A percentile compares a stretch with the other conserved stretches of the same genome.
Conservation (phyloP, 2,329 filamentous ascomycete genomes). For the Corinectria fuckeliana region DNA sequence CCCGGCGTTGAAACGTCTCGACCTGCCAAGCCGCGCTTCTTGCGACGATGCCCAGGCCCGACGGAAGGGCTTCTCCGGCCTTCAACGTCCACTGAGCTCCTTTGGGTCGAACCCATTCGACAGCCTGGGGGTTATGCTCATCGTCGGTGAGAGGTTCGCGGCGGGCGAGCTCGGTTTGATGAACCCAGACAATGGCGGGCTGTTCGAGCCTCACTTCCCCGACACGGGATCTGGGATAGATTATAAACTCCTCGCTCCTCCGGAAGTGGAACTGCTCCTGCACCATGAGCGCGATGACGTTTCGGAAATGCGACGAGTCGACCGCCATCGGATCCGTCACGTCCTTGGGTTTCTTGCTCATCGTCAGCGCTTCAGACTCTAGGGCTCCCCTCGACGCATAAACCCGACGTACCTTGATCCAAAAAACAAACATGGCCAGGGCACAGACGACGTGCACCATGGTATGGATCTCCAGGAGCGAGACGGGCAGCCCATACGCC, state of each 20-base stretch:
- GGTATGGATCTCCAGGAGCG: slow-evolving; percentile 44
- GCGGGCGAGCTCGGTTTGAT: background rate
- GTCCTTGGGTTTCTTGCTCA: slow-evolving; percentile 24
- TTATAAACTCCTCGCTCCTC: slow-evolving; percentile 13
- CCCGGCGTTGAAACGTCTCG: slow-evolving; percentile 7
- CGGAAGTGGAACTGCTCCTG: slow-evolving; percentile 20
- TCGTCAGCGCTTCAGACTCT: background rate
- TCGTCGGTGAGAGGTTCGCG: slow-evolving; percentile 12
- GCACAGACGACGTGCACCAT: slow-evolving; percentile 31
- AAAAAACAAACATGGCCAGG: slow-evolving; percentile 28
- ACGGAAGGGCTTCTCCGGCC: slow-evolving; percentile 7
- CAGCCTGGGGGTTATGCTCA: background rate
- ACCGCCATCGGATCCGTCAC: slow-evolving; percentile 13
- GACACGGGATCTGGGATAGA: background rate
- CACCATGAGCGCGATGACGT: slow-evolving; percentile 11
- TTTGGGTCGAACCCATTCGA: slow-evolving; percentile 4
- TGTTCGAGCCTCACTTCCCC: background rate
- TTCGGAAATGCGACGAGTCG: background rate
- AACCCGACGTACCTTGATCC: slow-evolving; percentile 20
- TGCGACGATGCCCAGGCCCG: slow-evolving; percentile 8
- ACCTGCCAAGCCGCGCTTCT: slow-evolving; percentile 3
- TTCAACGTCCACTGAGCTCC: slow-evolving; percentile 3
- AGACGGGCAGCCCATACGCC: slow-evolving; percentile 42
- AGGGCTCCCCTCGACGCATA: background rate
- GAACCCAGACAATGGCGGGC: background rate